phyloP scores from a whole-genome alignment of 192 early-diverging fungal genomes.

The Coemansia sp. region DNA sequence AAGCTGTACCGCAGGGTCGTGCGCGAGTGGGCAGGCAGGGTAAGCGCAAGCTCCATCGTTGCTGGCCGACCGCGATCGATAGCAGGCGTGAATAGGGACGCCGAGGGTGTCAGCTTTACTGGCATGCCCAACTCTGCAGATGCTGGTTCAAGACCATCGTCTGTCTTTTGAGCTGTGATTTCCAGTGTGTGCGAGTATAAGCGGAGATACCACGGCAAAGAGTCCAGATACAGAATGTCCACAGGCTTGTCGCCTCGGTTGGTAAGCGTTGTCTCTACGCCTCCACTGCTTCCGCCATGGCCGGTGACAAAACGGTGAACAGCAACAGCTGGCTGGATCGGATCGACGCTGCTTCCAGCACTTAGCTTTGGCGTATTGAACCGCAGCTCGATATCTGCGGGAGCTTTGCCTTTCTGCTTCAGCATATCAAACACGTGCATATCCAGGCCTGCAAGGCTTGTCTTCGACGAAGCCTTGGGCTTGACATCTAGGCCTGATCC shows the following conservation, averaged over 20 bases:
- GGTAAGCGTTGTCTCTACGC: constrained; percentile 71
- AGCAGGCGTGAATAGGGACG: constrained; percentile 66
- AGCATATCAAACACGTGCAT: constrained; percentile 31
- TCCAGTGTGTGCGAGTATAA: constrained; percentile 88
- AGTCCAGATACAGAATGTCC: constrained; percentile 69
- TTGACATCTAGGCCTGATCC: constrained; percentile 10
- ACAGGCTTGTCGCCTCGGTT: constrained; percentile 61
- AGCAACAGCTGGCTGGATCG: constrained; percentile 12
- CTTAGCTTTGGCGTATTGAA: not conserved
- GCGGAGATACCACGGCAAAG: constrained; percentile 91
- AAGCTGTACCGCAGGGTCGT: constrained; percentile 76
- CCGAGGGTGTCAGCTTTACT: not conserved
- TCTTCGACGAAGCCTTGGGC: constrained; percentile 18
- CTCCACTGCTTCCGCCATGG: constrained; percentile 84
- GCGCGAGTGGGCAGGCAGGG: constrained; percentile 69
- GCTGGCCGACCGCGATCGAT: constrained; percentile 77
- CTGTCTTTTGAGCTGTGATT: constrained; percentile 29
- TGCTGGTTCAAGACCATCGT: not conserved
- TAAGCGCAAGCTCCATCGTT: constrained; percentile 71
- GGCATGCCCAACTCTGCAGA: not conserved
- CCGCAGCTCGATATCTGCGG: constrained; percentile 6
- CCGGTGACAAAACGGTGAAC: constrained; percentile 59
- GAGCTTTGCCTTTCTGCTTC: not conserved
- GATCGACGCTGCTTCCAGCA: not conserved
- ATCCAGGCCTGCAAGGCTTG: constrained; percentile 4